phyloP scores from a whole-genome alignment of 139 green algal species.

The Ettlia oleoabundans region DNA sequence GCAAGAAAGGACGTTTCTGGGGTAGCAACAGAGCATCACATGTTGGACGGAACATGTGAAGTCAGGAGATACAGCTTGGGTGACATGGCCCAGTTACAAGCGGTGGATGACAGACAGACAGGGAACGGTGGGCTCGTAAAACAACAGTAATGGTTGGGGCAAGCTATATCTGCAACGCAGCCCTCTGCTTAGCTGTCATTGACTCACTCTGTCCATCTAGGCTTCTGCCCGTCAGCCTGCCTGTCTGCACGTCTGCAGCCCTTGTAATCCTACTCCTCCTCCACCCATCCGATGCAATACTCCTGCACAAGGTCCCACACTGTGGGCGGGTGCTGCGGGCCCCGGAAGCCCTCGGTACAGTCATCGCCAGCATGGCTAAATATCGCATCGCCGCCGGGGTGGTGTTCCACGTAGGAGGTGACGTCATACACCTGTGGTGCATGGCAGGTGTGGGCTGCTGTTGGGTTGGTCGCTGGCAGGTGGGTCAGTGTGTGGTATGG shows the following conservation, averaged over 20 bases:
- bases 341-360: conserved; percentile 87
- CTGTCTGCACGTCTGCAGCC: neutral
- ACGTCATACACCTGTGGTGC: conserved; percentile 83
- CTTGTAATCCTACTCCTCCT: neutral
- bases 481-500: no score
- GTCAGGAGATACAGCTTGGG: no score
- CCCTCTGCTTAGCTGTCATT: no score
- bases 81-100: no score
- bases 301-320: conserved; percentile 85
- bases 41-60: no score
- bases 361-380: conserved; percentile 84
- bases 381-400: conserved; percentile 90
- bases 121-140: no score
- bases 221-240: neutral
- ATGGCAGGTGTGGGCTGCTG: no score
- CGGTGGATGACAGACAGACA: no score
- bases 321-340: conserved; percentile 84
- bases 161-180: no score
- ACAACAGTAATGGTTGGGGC: no score
- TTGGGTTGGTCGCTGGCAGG: neutral
- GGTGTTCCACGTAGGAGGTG: conserved; percentile 87
- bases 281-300: conserved; percentile 78
- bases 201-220: neutral
- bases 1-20: no score
- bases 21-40: no score